A percentile compares a stretch with the other conserved stretches of the same genome.
Conservation (phyloP, 805 yeast genomes). For the Candida manassasensis region DNA sequence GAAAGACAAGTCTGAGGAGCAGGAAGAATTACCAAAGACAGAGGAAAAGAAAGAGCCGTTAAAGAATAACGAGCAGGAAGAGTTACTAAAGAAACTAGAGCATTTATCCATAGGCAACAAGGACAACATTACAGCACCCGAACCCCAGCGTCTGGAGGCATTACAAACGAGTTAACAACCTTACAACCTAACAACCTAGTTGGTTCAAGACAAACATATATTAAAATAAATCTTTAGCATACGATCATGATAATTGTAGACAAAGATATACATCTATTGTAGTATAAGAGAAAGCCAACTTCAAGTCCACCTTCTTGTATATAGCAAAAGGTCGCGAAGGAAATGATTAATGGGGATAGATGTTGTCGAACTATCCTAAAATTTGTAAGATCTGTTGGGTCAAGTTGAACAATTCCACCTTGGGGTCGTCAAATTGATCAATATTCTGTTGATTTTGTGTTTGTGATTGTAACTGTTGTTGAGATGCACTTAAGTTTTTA, state of each 20-base stretch:
- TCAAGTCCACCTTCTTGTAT: not conserved
- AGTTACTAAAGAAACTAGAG: constrained; percentile 5
- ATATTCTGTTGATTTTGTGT: constrained; percentile 17
- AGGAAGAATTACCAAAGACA: constrained; percentile 2
- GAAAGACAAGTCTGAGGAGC: constrained; percentile 2
- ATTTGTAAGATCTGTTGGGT: constrained; percentile 64
- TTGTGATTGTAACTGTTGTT: constrained; percentile 27
- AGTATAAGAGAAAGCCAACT: not conserved
- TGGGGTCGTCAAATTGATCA: constrained; percentile 55
- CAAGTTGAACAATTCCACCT: constrained; percentile 58
- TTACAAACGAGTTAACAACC: no score
- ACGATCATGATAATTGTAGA: not conserved
- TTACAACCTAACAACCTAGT: no score
- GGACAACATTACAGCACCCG: no score
- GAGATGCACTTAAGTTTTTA: constrained; percentile 41
- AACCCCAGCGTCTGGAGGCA: no score
- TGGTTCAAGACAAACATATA: not conserved
- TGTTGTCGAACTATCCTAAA: constrained; percentile 25
- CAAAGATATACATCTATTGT: constrained; percentile 1
- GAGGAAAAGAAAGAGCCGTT: constrained; percentile 4
- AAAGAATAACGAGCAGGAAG: constrained; percentile 1
- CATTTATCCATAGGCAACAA: constrained; percentile 3
- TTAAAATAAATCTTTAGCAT: not conserved
- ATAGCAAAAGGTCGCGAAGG: constrained; percentile 1
- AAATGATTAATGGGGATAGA: not conserved